Conservation (phyloP, 2,329 filamentous ascomycete species). For the Monosporascus sp. region DNA sequence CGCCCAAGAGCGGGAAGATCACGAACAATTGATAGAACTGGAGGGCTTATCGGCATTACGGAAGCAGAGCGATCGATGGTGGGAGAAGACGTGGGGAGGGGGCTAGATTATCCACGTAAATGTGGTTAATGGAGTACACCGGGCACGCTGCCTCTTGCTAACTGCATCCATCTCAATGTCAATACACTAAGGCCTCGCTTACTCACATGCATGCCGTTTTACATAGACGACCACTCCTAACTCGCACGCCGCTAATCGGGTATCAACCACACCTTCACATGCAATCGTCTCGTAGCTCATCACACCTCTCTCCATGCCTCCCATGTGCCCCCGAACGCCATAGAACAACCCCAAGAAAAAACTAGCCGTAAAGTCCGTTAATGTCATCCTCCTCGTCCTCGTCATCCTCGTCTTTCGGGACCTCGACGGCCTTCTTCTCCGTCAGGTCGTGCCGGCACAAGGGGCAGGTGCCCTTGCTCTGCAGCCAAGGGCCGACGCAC, state of each 20-base stretch:
- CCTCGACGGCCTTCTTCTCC: constrained; percentile 41
- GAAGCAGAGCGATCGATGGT: constrained; percentile 15
- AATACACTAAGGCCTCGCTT: neutral
- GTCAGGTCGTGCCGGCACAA: constrained; percentile 57
- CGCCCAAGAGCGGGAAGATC: constrained; percentile 25
- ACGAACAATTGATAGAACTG: constrained; percentile 22
- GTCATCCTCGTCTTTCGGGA: constrained; percentile 38
- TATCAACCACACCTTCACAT: too few species aligned
- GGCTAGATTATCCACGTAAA: neutral
- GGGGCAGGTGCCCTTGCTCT: constrained; percentile 59
- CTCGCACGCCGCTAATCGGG: too few species aligned
- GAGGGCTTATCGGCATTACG: too few species aligned
- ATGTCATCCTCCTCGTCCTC: constrained; percentile 50
- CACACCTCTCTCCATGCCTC: neutral
- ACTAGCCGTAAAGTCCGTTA: constrained; percentile 41
- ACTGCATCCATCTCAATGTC: neutral
- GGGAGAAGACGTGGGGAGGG: neutral
- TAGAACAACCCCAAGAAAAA: neutral
- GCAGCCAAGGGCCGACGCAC: constrained; percentile 61
- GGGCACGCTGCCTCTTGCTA: neutral
- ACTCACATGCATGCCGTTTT: too few species aligned
- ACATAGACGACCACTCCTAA: too few species aligned
- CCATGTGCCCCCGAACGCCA: neutral
- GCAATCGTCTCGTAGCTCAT: neutral
- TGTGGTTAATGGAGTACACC: neutral